Evolutionary conservation across 306 rosid species (phyloP).

Genomic region (Arachis hypogaea): DNA sequence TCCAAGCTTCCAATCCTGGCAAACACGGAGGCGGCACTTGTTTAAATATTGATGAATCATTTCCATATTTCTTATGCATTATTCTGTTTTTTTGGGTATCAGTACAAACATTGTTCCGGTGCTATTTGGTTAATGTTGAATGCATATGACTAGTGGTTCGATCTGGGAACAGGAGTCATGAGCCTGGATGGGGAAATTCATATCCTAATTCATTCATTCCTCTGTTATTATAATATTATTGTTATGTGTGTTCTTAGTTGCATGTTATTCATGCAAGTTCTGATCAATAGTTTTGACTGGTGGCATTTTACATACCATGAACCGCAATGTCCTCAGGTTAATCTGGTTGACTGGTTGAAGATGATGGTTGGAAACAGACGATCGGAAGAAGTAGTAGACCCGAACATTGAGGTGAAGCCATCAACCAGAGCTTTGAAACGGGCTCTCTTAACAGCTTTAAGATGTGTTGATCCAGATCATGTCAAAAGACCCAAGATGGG

Average conservation of each 20-base stretch:
- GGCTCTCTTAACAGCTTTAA: slow-evolving; percentile 66
- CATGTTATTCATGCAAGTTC: neutral
- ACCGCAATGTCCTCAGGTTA: slow-evolving; percentile 51
- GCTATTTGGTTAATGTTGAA: neutral
- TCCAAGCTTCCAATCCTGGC: slow-evolving; percentile 11
- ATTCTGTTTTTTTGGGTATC: neutral
- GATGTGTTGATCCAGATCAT: slow-evolving; percentile 76
- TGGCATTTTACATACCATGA: slow-evolving; percentile 2
- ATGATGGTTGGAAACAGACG: slow-evolving; percentile 71
- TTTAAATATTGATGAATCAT: neutral
- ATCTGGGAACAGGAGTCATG: neutral
- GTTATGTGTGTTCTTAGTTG: slow-evolving; percentile 6
- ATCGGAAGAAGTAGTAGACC: slow-evolving; percentile 76
- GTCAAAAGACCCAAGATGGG: slow-evolving; percentile 80
- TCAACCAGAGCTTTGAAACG: slow-evolving; percentile 74
- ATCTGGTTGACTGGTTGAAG: slow-evolving; percentile 76
- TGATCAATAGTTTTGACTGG: slow-evolving; percentile 17
- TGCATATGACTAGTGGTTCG: slow-evolving; percentile 15
- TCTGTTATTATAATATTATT: neutral
- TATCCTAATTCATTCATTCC: neutral
- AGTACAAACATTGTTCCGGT: neutral
- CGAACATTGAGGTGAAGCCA: slow-evolving; percentile 64
- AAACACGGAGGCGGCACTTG: neutral
- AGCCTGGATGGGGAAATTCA: slow-evolving; percentile 13
- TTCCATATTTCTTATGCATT: neutral